phyloP scores from a whole-genome alignment of 352 stramenopile species.

The Phytopythium boreale region DNA sequence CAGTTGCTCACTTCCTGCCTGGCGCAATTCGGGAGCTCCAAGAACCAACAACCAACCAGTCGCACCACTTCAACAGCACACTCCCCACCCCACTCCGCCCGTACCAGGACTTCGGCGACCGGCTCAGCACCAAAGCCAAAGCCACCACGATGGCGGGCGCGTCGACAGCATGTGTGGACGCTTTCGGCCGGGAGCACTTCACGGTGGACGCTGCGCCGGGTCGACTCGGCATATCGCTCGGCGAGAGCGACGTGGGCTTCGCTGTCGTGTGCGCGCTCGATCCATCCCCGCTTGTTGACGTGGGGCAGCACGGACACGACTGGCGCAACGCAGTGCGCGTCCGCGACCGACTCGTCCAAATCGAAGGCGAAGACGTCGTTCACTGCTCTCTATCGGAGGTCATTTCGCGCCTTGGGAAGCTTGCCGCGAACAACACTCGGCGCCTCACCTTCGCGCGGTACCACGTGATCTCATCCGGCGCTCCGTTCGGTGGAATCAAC shows the following conservation, averaged over 20 bases:
- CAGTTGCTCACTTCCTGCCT: not conserved
- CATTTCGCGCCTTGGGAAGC: conserved; percentile 40
- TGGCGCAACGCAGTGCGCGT: conserved; percentile 26
- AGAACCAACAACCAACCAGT: not conserved
- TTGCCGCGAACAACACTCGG: conserved; percentile 26
- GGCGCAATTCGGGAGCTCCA: too few species aligned
- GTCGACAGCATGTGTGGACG: conserved; percentile 14
- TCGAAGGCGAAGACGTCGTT: conserved; percentile 46
- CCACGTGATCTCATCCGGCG: conserved; percentile 18
- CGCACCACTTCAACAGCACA: too few species aligned
- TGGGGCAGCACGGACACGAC: conserved; percentile 5
- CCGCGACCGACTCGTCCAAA: conserved; percentile 47
- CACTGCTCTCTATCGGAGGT: conserved; percentile 41
- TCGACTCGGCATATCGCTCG: conserved; percentile 49
- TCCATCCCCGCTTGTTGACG: conserved; percentile 12
- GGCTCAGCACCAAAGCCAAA: too few species aligned
- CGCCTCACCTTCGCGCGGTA: conserved; percentile 54
- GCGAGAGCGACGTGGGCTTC: conserved; percentile 41
- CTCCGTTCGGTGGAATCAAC: not conserved
- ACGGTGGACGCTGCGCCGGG: conserved; percentile 41
- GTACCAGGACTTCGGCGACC: too few species aligned
- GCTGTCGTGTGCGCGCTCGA: conserved; percentile 47
- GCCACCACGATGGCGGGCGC: not conserved
- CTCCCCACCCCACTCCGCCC: too few species aligned
- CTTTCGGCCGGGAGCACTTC: conserved; percentile 38